Conservation (phyloP, 768 basidiomycete species). For the Galerina marginata region DNA sequence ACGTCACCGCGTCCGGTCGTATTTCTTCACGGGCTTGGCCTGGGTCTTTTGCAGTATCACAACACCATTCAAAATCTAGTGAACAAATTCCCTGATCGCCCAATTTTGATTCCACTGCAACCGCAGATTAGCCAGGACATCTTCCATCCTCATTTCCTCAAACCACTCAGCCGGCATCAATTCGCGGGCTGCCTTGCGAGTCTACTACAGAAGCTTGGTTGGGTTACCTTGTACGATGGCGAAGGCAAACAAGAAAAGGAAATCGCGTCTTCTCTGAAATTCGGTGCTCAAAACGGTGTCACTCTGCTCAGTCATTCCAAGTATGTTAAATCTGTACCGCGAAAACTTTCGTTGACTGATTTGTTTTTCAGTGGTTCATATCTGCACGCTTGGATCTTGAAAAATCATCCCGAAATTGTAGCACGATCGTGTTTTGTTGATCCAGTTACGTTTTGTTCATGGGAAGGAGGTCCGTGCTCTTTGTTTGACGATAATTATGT, state of each 20-base stretch:
- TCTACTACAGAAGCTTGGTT: conserved; percentile 67
- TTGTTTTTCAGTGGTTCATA: conserved; percentile 69
- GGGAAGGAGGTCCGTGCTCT: conserved; percentile 82
- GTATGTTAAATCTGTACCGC: conserved; percentile 46
- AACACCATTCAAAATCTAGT: conserved; percentile 65
- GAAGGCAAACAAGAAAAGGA: conserved; percentile 32
- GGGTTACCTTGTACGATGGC: conserved; percentile 44
- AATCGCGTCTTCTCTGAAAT: conserved; percentile 22
- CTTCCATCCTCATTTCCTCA: conserved; percentile 75
- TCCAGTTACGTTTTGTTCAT: conserved; percentile 88
- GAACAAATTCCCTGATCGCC: conserved; percentile 62
- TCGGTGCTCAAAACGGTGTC: conserved; percentile 54
- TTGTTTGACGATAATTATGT: conserved; percentile 15
- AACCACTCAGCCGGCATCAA: conserved; percentile 69
- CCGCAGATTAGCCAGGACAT: conserved; percentile 88
- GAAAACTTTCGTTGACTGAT: conserved; percentile 1
- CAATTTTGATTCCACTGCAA: conserved; percentile 77
- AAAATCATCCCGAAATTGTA: conserved; percentile 71
- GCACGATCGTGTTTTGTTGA: conserved; percentile 88
- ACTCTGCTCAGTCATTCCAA: conserved; percentile 90
- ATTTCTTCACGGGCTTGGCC: conserved; percentile 88
- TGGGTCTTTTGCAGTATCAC: conserved; percentile 78
- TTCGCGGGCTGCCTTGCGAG: conserved; percentile 60
- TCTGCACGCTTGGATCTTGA: conserved; percentile 88
- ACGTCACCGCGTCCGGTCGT: conserved; percentile 72